Evolutionary conservation across 805 yeast species (phyloP).

Genomic region (Ogataea degrootiae): DNA sequence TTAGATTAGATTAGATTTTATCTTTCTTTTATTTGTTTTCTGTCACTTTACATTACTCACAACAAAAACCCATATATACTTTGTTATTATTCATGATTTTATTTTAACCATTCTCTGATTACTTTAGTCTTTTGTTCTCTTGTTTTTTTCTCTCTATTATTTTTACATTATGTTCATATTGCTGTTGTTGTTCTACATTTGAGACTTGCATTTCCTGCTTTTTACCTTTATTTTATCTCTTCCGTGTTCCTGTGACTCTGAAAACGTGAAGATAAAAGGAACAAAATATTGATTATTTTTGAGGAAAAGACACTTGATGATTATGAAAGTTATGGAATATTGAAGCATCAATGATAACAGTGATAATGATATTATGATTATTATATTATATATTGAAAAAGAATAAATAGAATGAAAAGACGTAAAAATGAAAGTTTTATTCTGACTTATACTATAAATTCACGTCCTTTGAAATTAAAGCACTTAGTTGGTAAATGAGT

Average conservation of each 20-base stretch:
- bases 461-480: not conserved
- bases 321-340: no score
- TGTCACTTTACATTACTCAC: not conserved
- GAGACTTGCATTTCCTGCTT: not conserved
- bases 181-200: not conserved
- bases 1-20: slow-evolving; percentile 55
- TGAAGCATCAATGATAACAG: no score
- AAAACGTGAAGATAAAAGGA: not conserved
- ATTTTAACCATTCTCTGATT: no score
- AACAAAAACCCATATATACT: not conserved
- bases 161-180: not conserved
- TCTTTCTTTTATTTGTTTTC: not conserved
- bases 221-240: not conserved
- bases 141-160: not conserved
- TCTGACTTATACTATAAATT: not conserved
- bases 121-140: not conserved
- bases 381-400: no score
- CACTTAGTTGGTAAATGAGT: no score
- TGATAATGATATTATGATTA: no score
- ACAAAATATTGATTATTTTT: no score
- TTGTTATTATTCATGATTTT: no score
- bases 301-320: no score
- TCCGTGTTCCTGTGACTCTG: not conserved
- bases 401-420: no score
- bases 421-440: no score